Evolutionary conservation across 352 stramenopile genomes (phyloP).

Genomic region (Thraustochytrium sp.): DNA sequence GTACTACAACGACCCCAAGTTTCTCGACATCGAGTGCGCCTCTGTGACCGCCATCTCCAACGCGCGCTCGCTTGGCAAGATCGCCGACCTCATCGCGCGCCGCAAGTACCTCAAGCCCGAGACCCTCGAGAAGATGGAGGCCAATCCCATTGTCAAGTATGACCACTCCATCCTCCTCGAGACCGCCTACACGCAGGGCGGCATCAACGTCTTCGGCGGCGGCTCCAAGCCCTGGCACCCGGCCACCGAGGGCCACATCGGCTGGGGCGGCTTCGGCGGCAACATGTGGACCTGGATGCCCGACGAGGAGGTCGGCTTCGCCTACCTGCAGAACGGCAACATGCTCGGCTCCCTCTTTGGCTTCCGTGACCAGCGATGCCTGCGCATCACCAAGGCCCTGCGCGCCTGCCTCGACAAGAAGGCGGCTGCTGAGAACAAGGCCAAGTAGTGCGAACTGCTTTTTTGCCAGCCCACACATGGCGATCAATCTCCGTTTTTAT

Average conservation of each 20-base stretch:
- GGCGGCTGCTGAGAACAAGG: too few relatives aligned
- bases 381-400: background rate
- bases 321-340: background rate
- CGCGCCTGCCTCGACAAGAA: background rate
- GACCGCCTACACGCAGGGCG: background rate
- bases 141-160: background rate
- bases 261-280: conserved; percentile 23
- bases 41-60: conserved; percentile 4
- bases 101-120: background rate
- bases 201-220: background rate
- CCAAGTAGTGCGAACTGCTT: too few relatives aligned
- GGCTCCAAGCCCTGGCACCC: background rate
- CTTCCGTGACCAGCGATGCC: conserved; percentile 14
- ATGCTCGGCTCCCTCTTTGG: background rate
- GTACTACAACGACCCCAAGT: background rate
- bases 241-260: background rate
- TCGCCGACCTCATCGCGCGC: conserved; percentile 7
- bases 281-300: background rate
- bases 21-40: background rate
- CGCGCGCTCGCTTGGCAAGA: background rate
- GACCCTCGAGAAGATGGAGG: background rate
- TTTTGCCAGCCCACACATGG: too few relatives aligned
- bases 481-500: too few relatives aligned
- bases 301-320: background rate
- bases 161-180: background rate